Evolutionary conservation across 1,139 yeast genomes (phyloP).

Genomic region (Schizosaccharomyces versatilis): DNA sequence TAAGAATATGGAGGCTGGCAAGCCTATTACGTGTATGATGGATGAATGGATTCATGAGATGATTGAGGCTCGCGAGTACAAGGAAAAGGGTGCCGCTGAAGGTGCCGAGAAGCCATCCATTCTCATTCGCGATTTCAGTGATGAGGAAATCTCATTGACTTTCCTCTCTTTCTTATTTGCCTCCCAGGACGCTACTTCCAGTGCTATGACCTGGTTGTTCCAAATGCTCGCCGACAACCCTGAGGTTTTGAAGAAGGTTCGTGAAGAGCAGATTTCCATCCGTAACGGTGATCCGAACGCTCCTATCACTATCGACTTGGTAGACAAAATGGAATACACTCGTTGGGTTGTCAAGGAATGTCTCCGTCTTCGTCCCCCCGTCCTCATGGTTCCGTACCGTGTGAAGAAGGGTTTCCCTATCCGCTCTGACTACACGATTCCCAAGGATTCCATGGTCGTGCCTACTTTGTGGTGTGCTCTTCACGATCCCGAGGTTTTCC

Average conservation of each 20-base stretch:
- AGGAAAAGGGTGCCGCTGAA: conserved; percentile 21
- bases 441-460: conserved; percentile 90
- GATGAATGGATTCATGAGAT: conserved; percentile 82
- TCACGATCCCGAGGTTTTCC: conserved; percentile 92
- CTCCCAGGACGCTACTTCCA: conserved; percentile 91
- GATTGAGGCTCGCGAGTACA: conserved; percentile 46
- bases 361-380: conserved; percentile 90
- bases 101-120: conserved; percentile 29
- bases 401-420: conserved; percentile 72
- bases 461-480: conserved; percentile 88
- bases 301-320: conserved; percentile 44
- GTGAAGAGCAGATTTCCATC: conserved; percentile 74
- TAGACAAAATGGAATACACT: conserved; percentile 72
- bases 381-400: conserved; percentile 89
- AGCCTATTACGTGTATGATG: conserved; percentile 67
- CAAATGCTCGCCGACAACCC: conserved; percentile 91
- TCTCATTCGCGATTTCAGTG: conserved; percentile 60
- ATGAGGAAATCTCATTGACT: conserved; percentile 85
- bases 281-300: conserved; percentile 52
- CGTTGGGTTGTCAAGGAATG: conserved; percentile 76
- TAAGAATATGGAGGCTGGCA: conserved; percentile 54
- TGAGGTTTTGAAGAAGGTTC: conserved; percentile 57
- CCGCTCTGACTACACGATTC: conserved; percentile 63
- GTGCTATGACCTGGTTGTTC: conserved; percentile 96
- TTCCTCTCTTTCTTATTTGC: conserved; percentile 91